Evolutionary conservation across 2,329 filamentous ascomycete genomes (phyloP), one percentile per base, ranked within the genome.

Genomic region (Pseudocercospora macadamiae): DNA sequence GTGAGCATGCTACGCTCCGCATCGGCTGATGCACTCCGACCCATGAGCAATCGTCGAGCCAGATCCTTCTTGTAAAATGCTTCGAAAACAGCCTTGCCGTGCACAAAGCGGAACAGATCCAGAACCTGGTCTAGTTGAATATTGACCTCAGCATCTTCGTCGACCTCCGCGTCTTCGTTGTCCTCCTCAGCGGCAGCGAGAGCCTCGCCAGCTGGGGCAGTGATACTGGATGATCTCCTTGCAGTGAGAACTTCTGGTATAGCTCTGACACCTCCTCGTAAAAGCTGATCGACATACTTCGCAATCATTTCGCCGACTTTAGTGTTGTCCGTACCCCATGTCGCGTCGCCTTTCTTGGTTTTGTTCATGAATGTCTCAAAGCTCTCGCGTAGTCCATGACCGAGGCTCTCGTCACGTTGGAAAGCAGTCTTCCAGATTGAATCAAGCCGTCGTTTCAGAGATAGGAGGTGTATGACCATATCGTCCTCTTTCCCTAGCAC

Each of bases 11-110:
- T 96, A 63, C 93, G 86, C 77, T 99, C 96, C 0, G 95, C 93
- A 75, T 99, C 95, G 56, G 93, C 90, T 71, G 91, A 97, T 19
- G 93, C 93, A 72, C 92, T 97, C 64, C 93, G 86, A 36, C 89
- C 89, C 91, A 97, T 93, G 55, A 99, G 82, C 39, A 99, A 78
- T 47, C 95, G 85, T 14, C 93, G 85, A 1, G 96, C 93, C 51
- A 99, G 83, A 71, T 97, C 95, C 70, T 95, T 96, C 80, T 99
- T 99, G 83, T 99, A 99, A 73, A 99, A 99, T 1, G 95, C 93
- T 73, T 99, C 95, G 64, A 99, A 99, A 0, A 97, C 90, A 55
- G 96, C 93, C 74, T 99, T 99, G 65, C 95, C 95, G 71, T 97
- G 89, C 30, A 99, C 91, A 74, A 97, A 97, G 4, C 96, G 86